phyloP scores from a whole-genome alignment of 1,284 basidiomycete species.

The Coniferiporia weirii region DNA sequence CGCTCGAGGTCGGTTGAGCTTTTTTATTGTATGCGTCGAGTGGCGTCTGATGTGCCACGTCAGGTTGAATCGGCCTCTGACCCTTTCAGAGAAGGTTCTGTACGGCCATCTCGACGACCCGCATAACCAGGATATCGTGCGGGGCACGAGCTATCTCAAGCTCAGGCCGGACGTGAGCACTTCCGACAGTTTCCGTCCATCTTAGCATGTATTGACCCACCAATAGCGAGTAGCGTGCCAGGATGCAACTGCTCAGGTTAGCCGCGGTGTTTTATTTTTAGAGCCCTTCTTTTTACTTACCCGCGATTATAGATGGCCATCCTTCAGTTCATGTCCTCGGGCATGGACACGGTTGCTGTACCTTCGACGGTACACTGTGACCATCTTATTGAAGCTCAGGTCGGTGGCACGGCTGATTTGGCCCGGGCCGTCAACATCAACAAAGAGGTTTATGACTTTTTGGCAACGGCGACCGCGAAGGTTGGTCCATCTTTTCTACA shows the following conservation, averaged over 20 bases:
- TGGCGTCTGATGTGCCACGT: slow-evolving; percentile 11
- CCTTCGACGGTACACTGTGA: slow-evolving; percentile 99
- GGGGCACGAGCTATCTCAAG: slow-evolving; percentile 92
- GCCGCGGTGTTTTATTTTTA: slow-evolving; percentile 16
- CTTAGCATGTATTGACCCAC: slow-evolving; percentile 1
- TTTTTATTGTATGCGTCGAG: background rate
- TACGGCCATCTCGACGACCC: slow-evolving; percentile 98
- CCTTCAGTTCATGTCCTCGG: slow-evolving; percentile 99
- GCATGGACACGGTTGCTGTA: slow-evolving; percentile 95
- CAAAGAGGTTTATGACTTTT: slow-evolving; percentile 99
- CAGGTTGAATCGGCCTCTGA: slow-evolving; percentile 90
- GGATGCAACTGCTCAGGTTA: slow-evolving; percentile 89
- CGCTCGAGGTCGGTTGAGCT: slow-evolving; percentile 61
- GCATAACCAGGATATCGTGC: slow-evolving; percentile 80
- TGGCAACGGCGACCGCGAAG: slow-evolving; percentile 96
- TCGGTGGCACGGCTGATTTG: slow-evolving; percentile 92
- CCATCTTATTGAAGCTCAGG: slow-evolving; percentile 97
- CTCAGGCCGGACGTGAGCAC: slow-evolving; percentile 86
- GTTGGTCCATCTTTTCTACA: slow-evolving; percentile 31
- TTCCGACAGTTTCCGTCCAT: background rate
- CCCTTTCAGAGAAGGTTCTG: slow-evolving; percentile 96
- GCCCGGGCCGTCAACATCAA: slow-evolving; percentile 91
- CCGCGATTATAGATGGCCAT: slow-evolving; percentile 81
- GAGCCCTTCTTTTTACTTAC: slow-evolving; percentile 26
- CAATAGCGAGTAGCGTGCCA: slow-evolving; percentile 96